These are phyloP conservation scores for Trichoderma atroviride DNA, from an alignment of 2,329 filamentous ascomycete genomes.

Conservation along the genomic window DNA sequence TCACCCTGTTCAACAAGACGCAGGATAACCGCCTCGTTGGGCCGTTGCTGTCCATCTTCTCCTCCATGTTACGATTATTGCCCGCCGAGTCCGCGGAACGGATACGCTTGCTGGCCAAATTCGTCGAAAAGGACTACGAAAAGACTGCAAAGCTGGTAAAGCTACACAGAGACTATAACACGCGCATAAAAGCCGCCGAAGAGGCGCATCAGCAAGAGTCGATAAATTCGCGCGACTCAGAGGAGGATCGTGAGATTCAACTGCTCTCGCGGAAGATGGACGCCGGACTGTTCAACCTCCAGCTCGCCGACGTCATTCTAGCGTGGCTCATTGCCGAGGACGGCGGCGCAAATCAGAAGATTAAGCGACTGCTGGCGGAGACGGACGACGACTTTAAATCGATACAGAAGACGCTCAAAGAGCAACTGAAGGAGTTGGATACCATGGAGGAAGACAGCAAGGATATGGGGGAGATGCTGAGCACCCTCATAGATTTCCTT, in stretches of 20 bases:
- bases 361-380: conserved; percentile 66
- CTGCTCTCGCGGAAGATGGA: conserved; percentile 78
- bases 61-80: conserved; percentile 76
- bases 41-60: conserved; percentile 83
- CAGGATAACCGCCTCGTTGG: conserved; percentile 70
- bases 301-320: conserved; percentile 80
- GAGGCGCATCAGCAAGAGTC: conserved; percentile 50
- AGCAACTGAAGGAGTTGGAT: conserved; percentile 56
- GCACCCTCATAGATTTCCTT: conserved; percentile 55
- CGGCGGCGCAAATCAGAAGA: conserved; percentile 67
- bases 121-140: conserved; percentile 90
- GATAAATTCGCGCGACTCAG: conserved; percentile 29
- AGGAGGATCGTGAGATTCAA: conserved; percentile 64
- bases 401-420: conserved; percentile 69
- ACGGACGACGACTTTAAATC: conserved; percentile 66
- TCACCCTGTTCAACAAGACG: conserved; percentile 86
- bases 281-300: conserved; percentile 80
- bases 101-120: conserved; percentile 87
- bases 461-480: conserved; percentile 59
- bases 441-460: conserved; percentile 61
- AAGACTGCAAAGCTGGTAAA: conserved; percentile 75
- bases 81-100: conserved; percentile 76
- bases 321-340: conserved; percentile 95
- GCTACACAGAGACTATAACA: conserved; percentile 71
- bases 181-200: conserved; percentile 57